Evolutionary conservation across 1,284 basidiomycete species (phyloP), one percentile per base, ranked within the genome.

Genomic region (Tilletia caries): DNA sequence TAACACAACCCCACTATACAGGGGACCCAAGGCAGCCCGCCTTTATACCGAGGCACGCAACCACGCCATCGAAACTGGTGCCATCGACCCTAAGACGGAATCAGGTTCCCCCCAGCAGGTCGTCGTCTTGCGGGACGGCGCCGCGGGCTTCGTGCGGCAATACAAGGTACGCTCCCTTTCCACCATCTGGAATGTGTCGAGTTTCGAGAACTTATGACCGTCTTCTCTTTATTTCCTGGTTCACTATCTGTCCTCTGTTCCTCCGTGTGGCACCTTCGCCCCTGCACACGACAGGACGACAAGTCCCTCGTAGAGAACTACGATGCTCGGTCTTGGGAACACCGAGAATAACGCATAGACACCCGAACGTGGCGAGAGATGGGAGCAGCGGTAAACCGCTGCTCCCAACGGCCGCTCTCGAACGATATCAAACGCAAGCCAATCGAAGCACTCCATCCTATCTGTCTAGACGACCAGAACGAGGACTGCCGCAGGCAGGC

Each of bases 1-100:
- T 50, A 20, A 23, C 8, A n/a, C 25, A 27, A 12, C 10, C 8
- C 25, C n/a, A 12, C 25, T 13, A 3, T 8, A 29, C 3, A 67
- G 82, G 8, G 84, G 84, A 1, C 84, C 84, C 0, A 84, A 83
- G 44, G 78, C 83, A 0, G 84, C 84, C 0, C 74, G 82, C 1
- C 77, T 82, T 65, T 84, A 83, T 62, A 76, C 79, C 54, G 77
- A 83, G 64, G 80, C 79, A 3, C 68, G 76, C 33, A 74, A 73
- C 15, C 71, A 71, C 2, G 70, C 72, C 23, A n/a, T 74, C 25
- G 67, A 18, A 6, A n/a, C 43, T 2, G 43, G 64, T 12, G 34
- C 64, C 18, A 44, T 32, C 12, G 20, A 18, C 10, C 60, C 13
- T 34, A 32, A 25, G 64, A 37, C 13, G 54, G 54, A 60, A 41